Evolutionary conservation across 2,329 filamentous ascomycete species (phyloP).

Genomic region (Colletotrichum orchidophilum): DNA sequence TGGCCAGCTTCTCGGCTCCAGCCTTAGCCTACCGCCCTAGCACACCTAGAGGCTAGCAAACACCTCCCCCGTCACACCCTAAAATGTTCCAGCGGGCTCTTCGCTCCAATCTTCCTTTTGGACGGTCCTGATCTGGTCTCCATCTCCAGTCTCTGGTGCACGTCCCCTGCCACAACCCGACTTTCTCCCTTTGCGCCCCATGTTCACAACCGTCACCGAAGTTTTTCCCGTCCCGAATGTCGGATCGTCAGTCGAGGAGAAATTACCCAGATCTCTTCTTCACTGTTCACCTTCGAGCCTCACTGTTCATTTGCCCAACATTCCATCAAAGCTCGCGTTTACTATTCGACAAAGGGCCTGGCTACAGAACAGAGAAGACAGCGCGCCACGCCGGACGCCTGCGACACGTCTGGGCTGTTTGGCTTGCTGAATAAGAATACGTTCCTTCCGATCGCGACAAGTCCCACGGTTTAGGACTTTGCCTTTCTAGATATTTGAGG

Average conservation of each 20-base stretch:
- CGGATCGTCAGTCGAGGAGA: background rate
- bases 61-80: constrained; percentile 3
- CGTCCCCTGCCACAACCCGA: background rate
- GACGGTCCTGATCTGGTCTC: background rate
- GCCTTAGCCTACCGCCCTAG: too few species aligned
- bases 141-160: background rate
- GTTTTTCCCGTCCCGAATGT: background rate
- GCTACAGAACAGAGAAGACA: background rate
- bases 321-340: background rate
- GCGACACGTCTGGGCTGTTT: background rate
- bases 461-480: background rate
- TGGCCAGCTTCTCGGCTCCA: background rate
- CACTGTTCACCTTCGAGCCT: background rate
- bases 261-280: background rate
- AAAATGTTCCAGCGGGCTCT: background rate
- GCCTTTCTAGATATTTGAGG: background rate
- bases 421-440: background rate
- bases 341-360: background rate
- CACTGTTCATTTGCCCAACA: background rate
- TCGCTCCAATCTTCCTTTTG: background rate
- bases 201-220: background rate
- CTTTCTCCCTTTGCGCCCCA: background rate
- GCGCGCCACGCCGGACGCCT: background rate
- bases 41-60: constrained; percentile 6
- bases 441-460: background rate